phyloP scores from a whole-genome alignment of 441 rosid genomes.

The Euphorbia schlechtendalii region DNA sequence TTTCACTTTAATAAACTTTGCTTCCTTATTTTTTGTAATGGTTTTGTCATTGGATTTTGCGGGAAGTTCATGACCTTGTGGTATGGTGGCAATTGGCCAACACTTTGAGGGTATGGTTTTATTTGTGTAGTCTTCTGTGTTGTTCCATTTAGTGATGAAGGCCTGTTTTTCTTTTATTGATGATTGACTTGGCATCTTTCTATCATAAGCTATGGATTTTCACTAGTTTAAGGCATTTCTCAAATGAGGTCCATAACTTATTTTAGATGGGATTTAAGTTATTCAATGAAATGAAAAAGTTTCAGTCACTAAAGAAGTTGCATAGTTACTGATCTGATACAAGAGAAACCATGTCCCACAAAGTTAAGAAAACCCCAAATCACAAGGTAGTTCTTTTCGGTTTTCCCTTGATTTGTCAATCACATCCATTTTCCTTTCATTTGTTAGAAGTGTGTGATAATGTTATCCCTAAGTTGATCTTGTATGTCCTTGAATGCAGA shows the following conservation, averaged over 20 bases:
- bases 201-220: neutral
- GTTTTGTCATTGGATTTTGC: neutral
- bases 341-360: neutral
- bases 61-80: neutral
- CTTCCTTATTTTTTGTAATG: neutral
- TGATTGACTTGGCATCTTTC: neutral
- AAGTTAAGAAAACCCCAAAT: neutral
- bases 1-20: neutral
- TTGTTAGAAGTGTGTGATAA: neutral
- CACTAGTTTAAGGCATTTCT: neutral
- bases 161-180: neutral
- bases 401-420: neutral
- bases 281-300: neutral
- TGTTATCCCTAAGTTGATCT: slow-evolving; percentile 13
- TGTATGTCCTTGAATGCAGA: slow-evolving; percentile 38
- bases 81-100: neutral
- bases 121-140: neutral
- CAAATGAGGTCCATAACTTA: neutral
- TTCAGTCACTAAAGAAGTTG: neutral
- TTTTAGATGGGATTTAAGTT: neutral
- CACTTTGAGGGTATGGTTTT: neutral
- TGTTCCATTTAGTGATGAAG: neutral
- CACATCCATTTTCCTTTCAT: neutral
- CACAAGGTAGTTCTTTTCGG: neutral
- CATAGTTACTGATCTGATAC: neutral